These are phyloP conservation scores for Calonectria fujianensis DNA, from an alignment of 2,329 filamentous ascomycete species.

Conservation along the genomic window DNA sequence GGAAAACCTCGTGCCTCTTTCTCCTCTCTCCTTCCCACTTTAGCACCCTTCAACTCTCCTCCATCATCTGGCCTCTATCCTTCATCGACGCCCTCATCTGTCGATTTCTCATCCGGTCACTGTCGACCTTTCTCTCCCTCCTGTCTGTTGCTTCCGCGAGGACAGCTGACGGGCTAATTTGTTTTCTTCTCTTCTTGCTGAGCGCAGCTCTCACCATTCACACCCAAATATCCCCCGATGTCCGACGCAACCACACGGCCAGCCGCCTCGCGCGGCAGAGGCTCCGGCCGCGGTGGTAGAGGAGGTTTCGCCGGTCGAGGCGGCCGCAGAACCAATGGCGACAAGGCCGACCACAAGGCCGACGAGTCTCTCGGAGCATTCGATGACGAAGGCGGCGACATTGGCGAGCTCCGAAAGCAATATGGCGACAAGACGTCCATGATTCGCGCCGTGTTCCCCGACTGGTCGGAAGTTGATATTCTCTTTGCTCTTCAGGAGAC, in stretches of 20 bases:
- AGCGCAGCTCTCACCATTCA: conserved; percentile 56
- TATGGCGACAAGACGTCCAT: conserved; percentile 86
- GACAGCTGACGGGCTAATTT: conserved; percentile 62
- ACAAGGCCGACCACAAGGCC: conserved; percentile 75
- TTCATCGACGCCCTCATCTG: conserved; percentile 56
- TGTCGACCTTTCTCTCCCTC: conserved; percentile 57
- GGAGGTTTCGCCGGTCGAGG: conserved; percentile 84
- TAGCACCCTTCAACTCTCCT: conserved; percentile 52
- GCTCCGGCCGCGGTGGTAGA: conserved; percentile 90
- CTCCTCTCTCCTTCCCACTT: conserved; percentile 54
- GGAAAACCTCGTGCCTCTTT: conserved; percentile 61
- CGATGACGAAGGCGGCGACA: conserved; percentile 87
- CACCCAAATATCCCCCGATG: conserved; percentile 77
- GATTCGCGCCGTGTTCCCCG: conserved; percentile 94
- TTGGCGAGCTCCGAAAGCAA: conserved; percentile 93
- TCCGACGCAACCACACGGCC: conserved; percentile 94
- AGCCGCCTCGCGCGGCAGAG: conserved; percentile 90
- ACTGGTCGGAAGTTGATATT: conserved; percentile 96
- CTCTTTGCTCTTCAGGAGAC: conserved; percentile 94
- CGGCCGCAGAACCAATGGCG: conserved; percentile 85
- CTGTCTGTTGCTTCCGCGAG: conserved; percentile 61
- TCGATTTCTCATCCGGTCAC: conserved; percentile 55
- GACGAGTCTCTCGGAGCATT: conserved; percentile 75
- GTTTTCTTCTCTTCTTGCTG: conserved; percentile 57
- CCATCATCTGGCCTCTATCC: conserved; percentile 56